These are phyloP conservation scores for Polysphondylium violaceum DNA, from an alignment of 78 protist genomes.

Conservation along the genomic window DNA sequence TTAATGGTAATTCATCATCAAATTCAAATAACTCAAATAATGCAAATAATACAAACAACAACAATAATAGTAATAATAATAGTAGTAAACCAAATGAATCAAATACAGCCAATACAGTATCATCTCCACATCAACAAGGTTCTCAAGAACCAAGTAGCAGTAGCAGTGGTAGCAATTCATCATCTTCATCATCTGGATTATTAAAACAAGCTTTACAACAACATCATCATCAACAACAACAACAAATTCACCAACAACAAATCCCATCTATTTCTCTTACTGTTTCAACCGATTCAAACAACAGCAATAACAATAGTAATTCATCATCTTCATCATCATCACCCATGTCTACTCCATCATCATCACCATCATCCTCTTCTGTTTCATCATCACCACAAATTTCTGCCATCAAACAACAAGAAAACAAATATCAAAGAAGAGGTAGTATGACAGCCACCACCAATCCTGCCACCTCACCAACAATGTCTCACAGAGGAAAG, in stretches of 20 bases:
- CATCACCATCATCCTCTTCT: conserved; percentile 1
- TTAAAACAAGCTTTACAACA: conserved; percentile 77
- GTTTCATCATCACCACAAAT: neutral
- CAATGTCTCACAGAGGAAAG: conserved; percentile 68
- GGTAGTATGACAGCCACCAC: conserved; percentile 68
- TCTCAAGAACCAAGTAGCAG: conserved; percentile 8
- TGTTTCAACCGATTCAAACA: neutral
- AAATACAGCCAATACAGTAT: neutral
- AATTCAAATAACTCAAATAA: neutral
- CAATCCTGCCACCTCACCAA: conserved; percentile 68
- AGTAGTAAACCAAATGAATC: conserved; percentile 29
- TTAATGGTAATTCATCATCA: neutral
- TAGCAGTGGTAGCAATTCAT: neutral
- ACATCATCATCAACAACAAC: conserved; percentile 64
- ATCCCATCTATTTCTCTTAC: conserved; percentile 6
- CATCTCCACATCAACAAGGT: neutral
- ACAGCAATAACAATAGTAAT: neutral
- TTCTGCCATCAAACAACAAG: neutral
- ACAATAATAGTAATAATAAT: neutral
- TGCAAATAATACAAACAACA: conserved; percentile 2
- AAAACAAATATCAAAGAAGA: conserved; percentile 36
- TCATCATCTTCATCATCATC: conserved; percentile 4
- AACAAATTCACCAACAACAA: conserved; percentile 17
- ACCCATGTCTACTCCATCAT: neutral
- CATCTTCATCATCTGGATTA: conserved; percentile 57